phyloP scores from a whole-genome alignment of 108 stramenopile genomes.

The Cyclostephanos invisitatus region DNA sequence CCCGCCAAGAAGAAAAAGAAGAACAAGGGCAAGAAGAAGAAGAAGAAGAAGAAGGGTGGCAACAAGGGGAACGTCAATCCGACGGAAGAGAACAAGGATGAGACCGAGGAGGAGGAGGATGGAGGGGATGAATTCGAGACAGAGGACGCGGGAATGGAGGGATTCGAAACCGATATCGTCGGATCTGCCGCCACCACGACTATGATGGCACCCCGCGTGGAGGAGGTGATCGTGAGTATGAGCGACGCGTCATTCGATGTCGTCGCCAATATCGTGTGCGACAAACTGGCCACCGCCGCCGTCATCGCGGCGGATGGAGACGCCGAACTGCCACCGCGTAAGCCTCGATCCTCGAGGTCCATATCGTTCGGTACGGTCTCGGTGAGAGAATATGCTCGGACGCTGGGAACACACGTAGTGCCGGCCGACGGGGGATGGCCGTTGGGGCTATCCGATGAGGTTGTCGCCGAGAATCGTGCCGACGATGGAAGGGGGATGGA shows the following conservation, averaged over 20 bases:
- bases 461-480: conserved; percentile 23
- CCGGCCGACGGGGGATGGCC: conserved; percentile 87
- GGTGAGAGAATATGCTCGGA: conserved; percentile 49
- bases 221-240: no score
- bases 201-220: no score
- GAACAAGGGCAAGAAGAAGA: conserved; percentile 51
- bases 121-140: background rate
- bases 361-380: conserved; percentile 51
- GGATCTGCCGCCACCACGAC: no score
- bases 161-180: background rate
- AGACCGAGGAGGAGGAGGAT: background rate
- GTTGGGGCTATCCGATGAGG: conserved; percentile 55
- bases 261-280: background rate
- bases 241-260: no score
- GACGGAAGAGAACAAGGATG: conserved; percentile 2
- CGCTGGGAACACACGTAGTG: conserved; percentile 63
- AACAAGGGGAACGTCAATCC: conserved; percentile 54
- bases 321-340: background rate
- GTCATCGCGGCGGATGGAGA: background rate
- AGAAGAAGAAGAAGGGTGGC: conserved; percentile 50
- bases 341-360: conserved; percentile 29
- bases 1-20: conserved; percentile 21
- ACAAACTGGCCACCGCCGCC: background rate
- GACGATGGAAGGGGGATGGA: background rate
- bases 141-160: background rate